phyloP scores from a whole-genome alignment of 2,329 filamentous ascomycete genomes.

The Fusarium globosum region DNA sequence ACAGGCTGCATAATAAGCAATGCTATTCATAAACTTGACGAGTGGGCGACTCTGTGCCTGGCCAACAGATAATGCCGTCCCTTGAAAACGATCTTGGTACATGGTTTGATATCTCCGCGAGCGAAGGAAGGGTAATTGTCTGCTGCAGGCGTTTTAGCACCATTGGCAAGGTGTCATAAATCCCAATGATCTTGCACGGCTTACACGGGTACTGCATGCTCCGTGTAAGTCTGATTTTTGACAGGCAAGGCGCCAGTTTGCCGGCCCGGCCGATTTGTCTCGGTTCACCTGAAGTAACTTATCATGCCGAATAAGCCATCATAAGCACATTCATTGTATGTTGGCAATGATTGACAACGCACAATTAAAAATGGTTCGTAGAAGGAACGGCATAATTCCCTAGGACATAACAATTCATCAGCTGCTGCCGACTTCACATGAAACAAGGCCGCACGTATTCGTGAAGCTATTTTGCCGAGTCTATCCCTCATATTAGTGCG shows the following conservation, averaged over 20 bases:
- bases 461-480: constrained; percentile 3
- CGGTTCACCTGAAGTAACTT: constrained; percentile 19
- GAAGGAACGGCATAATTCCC: not conserved
- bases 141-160: not conserved
- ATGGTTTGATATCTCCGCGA: constrained; percentile 1
- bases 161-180: constrained; percentile 3
- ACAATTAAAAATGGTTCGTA: not conserved
- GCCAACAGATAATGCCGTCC: not conserved
- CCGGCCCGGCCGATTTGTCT: constrained; percentile 15
- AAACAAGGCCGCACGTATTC: not conserved
- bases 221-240: constrained; percentile 7
- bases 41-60: not conserved
- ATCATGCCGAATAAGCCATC: constrained; percentile 11
- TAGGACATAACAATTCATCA: not conserved
- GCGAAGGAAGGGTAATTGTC: not conserved
- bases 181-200: not conserved
- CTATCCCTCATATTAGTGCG: not conserved
- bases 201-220: not conserved
- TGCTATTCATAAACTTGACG: not conserved
- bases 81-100: not conserved
- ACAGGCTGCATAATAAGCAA: not conserved
- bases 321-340: not conserved
- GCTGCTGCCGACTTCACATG: not conserved
- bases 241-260: not conserved
- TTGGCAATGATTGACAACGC: not conserved